A percentile compares a stretch with the other conserved stretches of the same genome.
Evolutionary conservation across 164 flowering plant genomes (phyloP).

Genomic region (Houttuynia cordata): DNA sequence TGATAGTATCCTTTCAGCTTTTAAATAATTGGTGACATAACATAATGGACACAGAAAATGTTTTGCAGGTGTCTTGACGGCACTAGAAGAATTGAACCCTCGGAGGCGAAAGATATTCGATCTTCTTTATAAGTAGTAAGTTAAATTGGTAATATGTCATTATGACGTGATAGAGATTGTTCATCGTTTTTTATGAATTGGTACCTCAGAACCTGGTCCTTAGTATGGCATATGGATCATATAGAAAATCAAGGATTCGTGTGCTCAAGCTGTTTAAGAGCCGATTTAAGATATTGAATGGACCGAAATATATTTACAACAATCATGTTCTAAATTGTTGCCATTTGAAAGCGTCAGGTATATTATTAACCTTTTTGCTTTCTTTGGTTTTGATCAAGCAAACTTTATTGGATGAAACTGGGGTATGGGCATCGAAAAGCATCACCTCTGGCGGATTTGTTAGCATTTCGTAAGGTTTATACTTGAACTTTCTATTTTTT

Average conservation of each 20-base stretch:
- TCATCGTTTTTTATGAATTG: background rate
- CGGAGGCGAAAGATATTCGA: slow-evolving; percentile 48
- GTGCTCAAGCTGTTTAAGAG: no score
- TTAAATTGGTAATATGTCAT: background rate
- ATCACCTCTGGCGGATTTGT: slow-evolving; percentile 72
- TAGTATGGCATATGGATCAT: no score
- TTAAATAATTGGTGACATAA: background rate
- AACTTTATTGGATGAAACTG: slow-evolving; percentile 64
- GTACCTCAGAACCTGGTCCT: background rate
- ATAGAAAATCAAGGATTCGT: no score
- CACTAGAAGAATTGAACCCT: slow-evolving; percentile 59
- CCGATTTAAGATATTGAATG: no score
- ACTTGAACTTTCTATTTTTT: slow-evolving; percentile 1
- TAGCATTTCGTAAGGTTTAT: slow-evolving; percentile 88
- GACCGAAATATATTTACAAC: background rate
- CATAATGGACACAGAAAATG: slow-evolving; percentile 1
- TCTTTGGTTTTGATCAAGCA: slow-evolving; percentile 35
- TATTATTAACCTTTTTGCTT: background rate
- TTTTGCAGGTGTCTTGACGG: slow-evolving; percentile 50
- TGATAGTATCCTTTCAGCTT: slow-evolving; percentile 3
- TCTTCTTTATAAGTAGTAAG: slow-evolving; percentile 67
- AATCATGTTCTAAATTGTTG: no score
- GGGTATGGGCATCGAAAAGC: slow-evolving; percentile 77
- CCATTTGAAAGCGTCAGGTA: background rate
- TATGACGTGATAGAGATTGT: background rate